Percentiles rank a stretch among this genome's conserved stretches.
phyloP scores from a whole-genome alignment of 2,329 filamentous ascomycete genomes.

The Fusarium sp. region DNA sequence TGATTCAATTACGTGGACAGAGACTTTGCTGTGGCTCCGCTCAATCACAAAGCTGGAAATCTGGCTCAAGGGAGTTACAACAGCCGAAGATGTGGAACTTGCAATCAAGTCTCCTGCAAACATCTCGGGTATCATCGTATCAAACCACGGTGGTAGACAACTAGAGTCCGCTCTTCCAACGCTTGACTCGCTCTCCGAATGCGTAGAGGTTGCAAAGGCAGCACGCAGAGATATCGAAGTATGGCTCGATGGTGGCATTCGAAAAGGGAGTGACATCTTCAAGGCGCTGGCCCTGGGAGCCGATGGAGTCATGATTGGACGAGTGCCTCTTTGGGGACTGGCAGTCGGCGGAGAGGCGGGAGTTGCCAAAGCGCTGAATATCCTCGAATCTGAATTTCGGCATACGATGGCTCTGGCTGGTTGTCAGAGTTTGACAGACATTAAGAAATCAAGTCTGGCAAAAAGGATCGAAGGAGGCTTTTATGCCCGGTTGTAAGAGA shows the following conservation, averaged over 20 bases:
- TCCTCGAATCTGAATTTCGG: not conserved
- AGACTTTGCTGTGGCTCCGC: conserved; percentile 3
- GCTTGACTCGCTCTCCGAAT: conserved; percentile 1
- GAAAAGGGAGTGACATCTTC: conserved; percentile 11
- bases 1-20: conserved; percentile 1
- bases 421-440: not conserved
- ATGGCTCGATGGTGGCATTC: conserved; percentile 3
- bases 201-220: not conserved
- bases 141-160: conserved; percentile 13
- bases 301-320: conserved; percentile 4
- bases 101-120: conserved; percentile 3
- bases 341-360: conserved; percentile 1
- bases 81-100: not conserved
- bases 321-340: conserved; percentile 11
- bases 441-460: not conserved
- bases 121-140: conserved; percentile 9
- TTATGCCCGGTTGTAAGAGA: not conserved
- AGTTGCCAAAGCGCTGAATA: not conserved
- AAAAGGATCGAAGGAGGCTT: not conserved
- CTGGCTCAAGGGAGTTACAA: conserved; percentile 3
- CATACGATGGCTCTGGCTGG: conserved; percentile 1
- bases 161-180: conserved; percentile 3
- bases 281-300: conserved; percentile 2
- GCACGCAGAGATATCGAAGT: not conserved
- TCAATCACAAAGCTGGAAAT: conserved; percentile 4